phyloP scores from a whole-genome alignment of 805 yeast genomes.

The Saturnispora quitensis region DNA sequence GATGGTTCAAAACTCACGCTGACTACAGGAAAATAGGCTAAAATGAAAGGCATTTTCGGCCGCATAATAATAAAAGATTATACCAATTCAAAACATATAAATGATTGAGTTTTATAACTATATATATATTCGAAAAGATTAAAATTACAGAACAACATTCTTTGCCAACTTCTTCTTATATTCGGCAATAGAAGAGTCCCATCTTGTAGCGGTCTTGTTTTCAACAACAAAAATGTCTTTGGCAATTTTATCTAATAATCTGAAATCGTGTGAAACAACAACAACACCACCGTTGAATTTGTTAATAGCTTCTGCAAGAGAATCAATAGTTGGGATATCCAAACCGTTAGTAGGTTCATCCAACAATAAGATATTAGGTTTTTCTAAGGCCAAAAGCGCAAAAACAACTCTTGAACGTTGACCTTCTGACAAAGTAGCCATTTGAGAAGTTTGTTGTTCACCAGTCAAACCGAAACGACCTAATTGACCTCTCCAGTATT shows the following conservation, averaged over 20 bases:
- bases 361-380: conserved; percentile 87
- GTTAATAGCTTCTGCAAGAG: conserved; percentile 92
- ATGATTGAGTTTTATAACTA: background rate
- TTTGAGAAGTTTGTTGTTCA: conserved; percentile 96
- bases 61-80: background rate
- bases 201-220: conserved; percentile 88
- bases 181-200: conserved; percentile 87
- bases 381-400: conserved; percentile 88
- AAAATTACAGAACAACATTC: conserved; percentile 61
- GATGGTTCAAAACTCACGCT: background rate
- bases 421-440: conserved; percentile 98
- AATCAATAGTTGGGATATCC: conserved; percentile 97
- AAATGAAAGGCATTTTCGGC: background rate
- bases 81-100: background rate
- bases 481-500: conserved; percentile 95
- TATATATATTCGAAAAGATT: background rate
- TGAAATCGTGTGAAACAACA: conserved; percentile 98
- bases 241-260: conserved; percentile 93
- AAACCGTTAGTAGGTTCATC: conserved; percentile 99
- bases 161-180: conserved; percentile 93
- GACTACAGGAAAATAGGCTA: background rate
- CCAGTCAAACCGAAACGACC: conserved; percentile 99
- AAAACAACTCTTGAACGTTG: conserved; percentile 99
- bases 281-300: conserved; percentile 96
- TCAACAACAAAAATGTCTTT: conserved; percentile 96